Conservation (phyloP, 306 rosid genomes). For the Fragaria iinumae region DNA sequence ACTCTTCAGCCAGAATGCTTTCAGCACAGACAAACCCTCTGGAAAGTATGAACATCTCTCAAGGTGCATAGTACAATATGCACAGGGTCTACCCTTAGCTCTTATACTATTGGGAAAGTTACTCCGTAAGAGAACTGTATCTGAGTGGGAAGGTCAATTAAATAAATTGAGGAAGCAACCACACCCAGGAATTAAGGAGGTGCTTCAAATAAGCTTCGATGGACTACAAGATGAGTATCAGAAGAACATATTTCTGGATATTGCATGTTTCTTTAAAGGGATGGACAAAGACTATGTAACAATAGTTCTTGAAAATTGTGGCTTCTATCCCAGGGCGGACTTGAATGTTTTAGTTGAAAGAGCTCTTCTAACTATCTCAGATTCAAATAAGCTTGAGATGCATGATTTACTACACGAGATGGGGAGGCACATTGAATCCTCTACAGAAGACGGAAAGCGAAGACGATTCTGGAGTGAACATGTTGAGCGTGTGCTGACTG, state of each 20-base stretch:
- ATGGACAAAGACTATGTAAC: neutral
- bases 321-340: fast-evolving
- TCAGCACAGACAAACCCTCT: neutral
- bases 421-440: neutral
- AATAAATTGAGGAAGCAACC: neutral
- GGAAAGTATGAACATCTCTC: neutral
- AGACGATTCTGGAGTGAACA: neutral
- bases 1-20: neutral
- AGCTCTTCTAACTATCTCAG: neutral
- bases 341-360: neutral
- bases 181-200: neutral
- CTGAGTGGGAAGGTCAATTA: neutral
- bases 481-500: neutral
- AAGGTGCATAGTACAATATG: neutral
- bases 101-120: neutral
- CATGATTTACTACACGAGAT: neutral
- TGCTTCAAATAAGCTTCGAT: neutral
- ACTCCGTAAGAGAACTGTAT: neutral
- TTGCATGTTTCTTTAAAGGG: no score
- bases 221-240: no score
- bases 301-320: neutral
- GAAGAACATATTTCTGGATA: no score
- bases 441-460: neutral
- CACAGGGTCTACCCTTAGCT: neutral
- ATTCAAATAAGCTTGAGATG: neutral